Base-by-base conservation (phyloP, 2,329 filamentous ascomycete species). In the Apiospora pterosperma region DNA sequence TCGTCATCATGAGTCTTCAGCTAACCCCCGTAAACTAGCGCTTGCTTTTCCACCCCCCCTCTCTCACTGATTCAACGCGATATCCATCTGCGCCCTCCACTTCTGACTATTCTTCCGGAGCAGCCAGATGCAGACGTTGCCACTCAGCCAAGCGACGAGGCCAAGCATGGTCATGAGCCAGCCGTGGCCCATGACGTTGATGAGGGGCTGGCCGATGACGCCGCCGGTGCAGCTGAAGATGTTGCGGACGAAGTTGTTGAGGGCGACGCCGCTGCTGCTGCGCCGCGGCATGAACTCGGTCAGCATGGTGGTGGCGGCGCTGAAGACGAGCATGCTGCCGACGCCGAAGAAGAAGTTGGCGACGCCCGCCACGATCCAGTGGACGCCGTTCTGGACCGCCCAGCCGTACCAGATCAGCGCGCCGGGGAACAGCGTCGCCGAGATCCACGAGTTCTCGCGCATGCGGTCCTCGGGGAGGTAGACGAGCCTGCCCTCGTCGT, bases 211-310 rank as follows among this genome's bases (percentile, higher is more conserved):
- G 0, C 90, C 86, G 21, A 93, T 85, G 36, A 94, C 76, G 52
- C 85, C 85, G 11, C 90, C 92, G 1, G 92, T 82, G 67, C 90
- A 93, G 61, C 86, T 88, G 70, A 93, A 89, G 42, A 93, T 92
- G 70, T 95, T 96, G 59, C 92, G 82, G 62, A 92, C 82, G 71
- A 95, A 92, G 74, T 95, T 95, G 76, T 95, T 94, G 52, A 94
- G 81, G 0, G 92, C 92, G 3, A 95, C 90, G 1, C 91, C 92
- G 12, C 86, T 86, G 4, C 88, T 91, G 61, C 89, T 90, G 67
- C 85, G 83, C 48, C 86, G 84, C 16, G 91, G 91, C 82, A 95
- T 90, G 73, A 95, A 93, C 73, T 96, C 92, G 0, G 92, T 95
- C 69, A 96, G 80, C 90, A 96, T 93, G 0, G 92, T 96, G 0